Percentiles rank a stretch among this genome's conserved stretches.
Conservation (phyloP, 441 rosid genomes). For the Raphanus hybrid region DNA sequence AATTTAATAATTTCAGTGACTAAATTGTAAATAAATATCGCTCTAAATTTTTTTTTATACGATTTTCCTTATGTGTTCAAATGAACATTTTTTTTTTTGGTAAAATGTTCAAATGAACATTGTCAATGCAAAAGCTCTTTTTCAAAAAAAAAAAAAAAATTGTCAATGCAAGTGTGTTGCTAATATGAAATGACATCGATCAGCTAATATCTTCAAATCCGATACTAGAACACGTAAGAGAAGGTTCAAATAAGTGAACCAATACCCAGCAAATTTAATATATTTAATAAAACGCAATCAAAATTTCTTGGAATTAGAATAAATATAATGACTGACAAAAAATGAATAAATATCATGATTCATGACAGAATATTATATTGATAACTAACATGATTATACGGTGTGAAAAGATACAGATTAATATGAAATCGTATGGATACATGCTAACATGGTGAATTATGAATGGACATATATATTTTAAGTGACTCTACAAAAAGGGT, state of each 20-base stretch:
- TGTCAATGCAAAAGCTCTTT: too few species aligned
- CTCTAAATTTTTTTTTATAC: too few species aligned
- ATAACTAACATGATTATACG: background rate
- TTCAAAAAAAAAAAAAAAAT: background rate
- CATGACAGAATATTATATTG: background rate
- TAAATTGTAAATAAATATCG: too few species aligned
- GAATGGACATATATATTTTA: constrained; percentile 10
- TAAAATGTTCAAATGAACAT: too few species aligned
- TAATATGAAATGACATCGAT: background rate
- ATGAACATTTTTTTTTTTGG: too few species aligned
- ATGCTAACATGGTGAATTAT: constrained; percentile 20
- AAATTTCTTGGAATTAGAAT: background rate
- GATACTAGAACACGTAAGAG: constrained; percentile 3
- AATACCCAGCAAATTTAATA: background rate
- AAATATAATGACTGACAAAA: background rate
- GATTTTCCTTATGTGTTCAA: too few species aligned
- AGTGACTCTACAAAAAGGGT: constrained; percentile 15
- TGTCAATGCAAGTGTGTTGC: constrained; percentile 19
- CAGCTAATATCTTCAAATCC: background rate
- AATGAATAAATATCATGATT: background rate
- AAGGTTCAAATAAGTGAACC: background rate
- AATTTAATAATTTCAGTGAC: too few species aligned
- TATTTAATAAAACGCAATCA: background rate
- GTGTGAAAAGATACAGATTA: background rate
- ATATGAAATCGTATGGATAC: constrained; percentile 15